Base-by-base conservation (phyloP, 257 asterid species). In the Scutellaria galericulata region DNA sequence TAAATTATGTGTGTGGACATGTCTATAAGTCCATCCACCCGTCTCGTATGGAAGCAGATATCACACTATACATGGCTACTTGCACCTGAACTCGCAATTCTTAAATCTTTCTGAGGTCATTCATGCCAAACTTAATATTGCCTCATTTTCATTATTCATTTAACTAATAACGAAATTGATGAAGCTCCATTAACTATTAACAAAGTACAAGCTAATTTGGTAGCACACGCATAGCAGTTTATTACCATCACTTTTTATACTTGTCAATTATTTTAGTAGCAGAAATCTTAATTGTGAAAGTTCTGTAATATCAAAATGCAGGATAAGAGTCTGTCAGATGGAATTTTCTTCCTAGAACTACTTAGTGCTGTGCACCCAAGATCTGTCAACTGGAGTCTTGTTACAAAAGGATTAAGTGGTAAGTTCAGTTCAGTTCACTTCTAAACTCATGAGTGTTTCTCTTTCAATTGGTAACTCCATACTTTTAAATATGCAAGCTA, bases 321-420 rank as follows among this genome's bases (percentile, higher is more conserved):
- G 99, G 99, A 95, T 73, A 92, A 82, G 85, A 86, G 87, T 75
- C 86, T 95, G 85, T 90, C 98, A 10, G 83, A 81, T 70, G 97
- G 98, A 48, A 79, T 82, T 68, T 95, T 95, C 84, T 92, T 89
- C 91, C 90, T 95, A 1, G 99, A 95, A 88, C 86, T 95, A 77
- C 96, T 95, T 37, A 91, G 98, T 64, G 96, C 95, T 9, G 97
- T 95, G 80, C 96, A 85, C 14, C 98, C 97, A 64, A 92, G 96
- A 85, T 90, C 96, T 58, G 98, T 95, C 81, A 92, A 95, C 81
- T 95, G 99, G 99, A 89, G 96, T 80, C 92, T 95, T 68, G 99
- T 95, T 14, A 92, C 99, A 46, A 92, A 88, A 84, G 99, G 99
- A 80, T 78, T 54, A 70, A 91, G 67, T 53, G 98, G 99, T 91